Conservation (phyloP, 345 rosid genomes). For the Anacardium occidentale region DNA sequence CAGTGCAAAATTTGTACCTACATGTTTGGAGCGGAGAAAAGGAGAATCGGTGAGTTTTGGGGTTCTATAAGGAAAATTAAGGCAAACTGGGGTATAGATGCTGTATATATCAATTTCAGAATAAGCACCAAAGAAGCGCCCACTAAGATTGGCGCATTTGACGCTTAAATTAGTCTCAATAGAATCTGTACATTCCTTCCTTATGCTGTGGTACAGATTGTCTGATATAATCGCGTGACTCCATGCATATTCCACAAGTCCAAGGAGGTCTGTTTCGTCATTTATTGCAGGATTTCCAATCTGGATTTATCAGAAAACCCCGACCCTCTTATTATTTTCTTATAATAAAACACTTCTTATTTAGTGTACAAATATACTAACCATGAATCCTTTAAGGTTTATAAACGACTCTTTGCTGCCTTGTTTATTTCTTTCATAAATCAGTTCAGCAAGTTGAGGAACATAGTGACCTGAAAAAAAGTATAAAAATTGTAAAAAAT, state of each 20-base stretch:
- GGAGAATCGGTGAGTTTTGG: slow-evolving; percentile 35
- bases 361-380: slow-evolving; percentile 1
- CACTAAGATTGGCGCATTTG: slow-evolving; percentile 26
- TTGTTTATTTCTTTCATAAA: slow-evolving; percentile 52
- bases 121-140: slow-evolving; percentile 43
- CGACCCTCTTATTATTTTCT: no score
- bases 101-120: slow-evolving; percentile 62
- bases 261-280: slow-evolving; percentile 49
- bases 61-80: not conserved
- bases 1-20: slow-evolving; percentile 18
- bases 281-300: slow-evolving; percentile 75
- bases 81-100: slow-evolving; percentile 62
- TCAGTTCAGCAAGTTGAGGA: slow-evolving; percentile 75
- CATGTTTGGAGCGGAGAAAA: slow-evolving; percentile 31
- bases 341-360: no score
- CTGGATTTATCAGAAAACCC: slow-evolving; percentile 26
- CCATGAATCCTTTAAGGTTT: slow-evolving; percentile 81
- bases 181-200: slow-evolving; percentile 40
- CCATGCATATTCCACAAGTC: slow-evolving; percentile 72
- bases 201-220: slow-evolving; percentile 42
- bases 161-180: slow-evolving; percentile 5
- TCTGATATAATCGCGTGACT: slow-evolving; percentile 76
- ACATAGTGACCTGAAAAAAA: slow-evolving; percentile 61
- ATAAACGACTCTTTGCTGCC: slow-evolving; percentile 36
- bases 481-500: not conserved